Evolutionary conservation across 805 yeast genomes (phyloP), one percentile per base, ranked within the genome.

Genomic region (Metschnikowia anglica): DNA sequence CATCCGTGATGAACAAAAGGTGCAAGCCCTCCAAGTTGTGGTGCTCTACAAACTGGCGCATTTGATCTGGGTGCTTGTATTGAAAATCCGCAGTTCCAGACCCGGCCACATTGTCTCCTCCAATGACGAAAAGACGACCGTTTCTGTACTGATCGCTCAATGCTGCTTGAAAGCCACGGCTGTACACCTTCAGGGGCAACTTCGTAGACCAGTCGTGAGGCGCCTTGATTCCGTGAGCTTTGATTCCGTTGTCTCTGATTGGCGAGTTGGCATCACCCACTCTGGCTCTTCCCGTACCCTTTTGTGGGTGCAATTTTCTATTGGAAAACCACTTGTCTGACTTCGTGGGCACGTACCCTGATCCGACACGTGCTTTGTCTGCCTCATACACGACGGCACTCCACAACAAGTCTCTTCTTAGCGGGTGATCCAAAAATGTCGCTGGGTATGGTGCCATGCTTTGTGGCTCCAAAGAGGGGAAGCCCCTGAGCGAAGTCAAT

Each of bases 251-350:
- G 58, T 80, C 81, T 69, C 96, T 82, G 34, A 83, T 85, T 37
- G 99, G 99, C 18, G 96, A 88, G 58, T 90, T 91, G 46, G 86
- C 89, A 66, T 90, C 97, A 71, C 99, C 99, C 41, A 80, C 84
- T 74, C 99, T 83, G 41, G 99, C 99, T 48, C 78, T 76, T 68
- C 99, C 99, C 12, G 88, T 71, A 47, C 98, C 98, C 67, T 93
- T 93, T 68, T 93, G 99, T 23, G 88, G 87, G 28, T 80, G 73
- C 53, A 93, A 70, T 62, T 93, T 93, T 58, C 77, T 77, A 64
- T 95, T 78, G 18, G 95, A 85, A 63, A 79, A 90, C 46, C 90
- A 89, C 65, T 84, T 85, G 54, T 88, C 91, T 27, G 87, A 78
- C 65, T 97, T 83, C 44, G 93, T 88, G 27, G 88, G 84, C 24